These are phyloP conservation scores for Blakeslea trispora DNA, from an alignment of 371 early-diverging fungal genomes.

Conservation along the genomic window DNA sequence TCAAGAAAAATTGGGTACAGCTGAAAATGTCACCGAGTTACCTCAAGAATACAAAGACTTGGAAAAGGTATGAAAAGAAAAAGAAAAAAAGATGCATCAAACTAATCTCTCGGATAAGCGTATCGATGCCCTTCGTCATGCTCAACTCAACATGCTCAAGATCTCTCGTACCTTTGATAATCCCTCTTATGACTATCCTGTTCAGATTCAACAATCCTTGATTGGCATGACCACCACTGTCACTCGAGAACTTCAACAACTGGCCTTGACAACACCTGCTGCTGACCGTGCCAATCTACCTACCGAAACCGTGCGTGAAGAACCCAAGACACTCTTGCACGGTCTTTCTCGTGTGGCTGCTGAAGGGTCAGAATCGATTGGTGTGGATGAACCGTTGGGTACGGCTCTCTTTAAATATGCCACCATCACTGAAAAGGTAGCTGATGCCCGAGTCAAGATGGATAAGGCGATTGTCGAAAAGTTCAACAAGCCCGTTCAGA, in stretches of 20 bases:
- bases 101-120: slow-evolving; percentile 35
- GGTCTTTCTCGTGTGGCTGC: slow-evolving; percentile 73
- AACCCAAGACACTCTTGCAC: slow-evolving; percentile 68
- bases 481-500: slow-evolving; percentile 75
- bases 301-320: slow-evolving; percentile 7
- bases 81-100: neutral
- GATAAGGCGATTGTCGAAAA: slow-evolving; percentile 66
- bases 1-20: slow-evolving; percentile 81
- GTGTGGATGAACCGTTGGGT: slow-evolving; percentile 77
- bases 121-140: slow-evolving; percentile 64
- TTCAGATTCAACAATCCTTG: slow-evolving; percentile 69
- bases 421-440: slow-evolving; percentile 79
- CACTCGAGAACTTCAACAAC: slow-evolving; percentile 58
- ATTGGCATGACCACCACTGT: slow-evolving; percentile 67
- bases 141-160: slow-evolving; percentile 66
- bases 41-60: slow-evolving; percentile 87
- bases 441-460: slow-evolving; percentile 74
- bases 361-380: slow-evolving; percentile 54
- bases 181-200: slow-evolving; percentile 75
- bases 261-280: slow-evolving; percentile 58
- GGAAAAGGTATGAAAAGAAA: slow-evolving; percentile 70
- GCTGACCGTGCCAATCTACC: slow-evolving; percentile 39
- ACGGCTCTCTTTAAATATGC: slow-evolving; percentile 84
- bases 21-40: slow-evolving; percentile 82
- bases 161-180: slow-evolving; percentile 73